phyloP scores from a whole-genome alignment of 2,329 filamentous ascomycete species.

The Thielaviopsis ethacetica region DNA sequence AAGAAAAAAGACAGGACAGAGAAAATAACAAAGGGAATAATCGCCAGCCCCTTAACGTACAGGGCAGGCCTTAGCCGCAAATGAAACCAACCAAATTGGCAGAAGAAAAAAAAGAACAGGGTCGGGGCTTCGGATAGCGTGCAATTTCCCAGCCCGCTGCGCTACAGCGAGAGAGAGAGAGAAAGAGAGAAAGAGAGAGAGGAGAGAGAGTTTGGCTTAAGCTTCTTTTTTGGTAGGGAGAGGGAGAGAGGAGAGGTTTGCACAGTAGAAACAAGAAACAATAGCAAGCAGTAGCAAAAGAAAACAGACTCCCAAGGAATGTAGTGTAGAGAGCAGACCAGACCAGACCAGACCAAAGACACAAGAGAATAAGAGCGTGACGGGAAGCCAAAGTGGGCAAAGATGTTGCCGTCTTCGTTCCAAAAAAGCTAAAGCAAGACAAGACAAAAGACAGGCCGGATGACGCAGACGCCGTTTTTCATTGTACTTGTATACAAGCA shows the following conservation, averaged over 20 bases:
- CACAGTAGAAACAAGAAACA: neutral
- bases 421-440: too few species aligned
- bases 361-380: too few species aligned
- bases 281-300: neutral
- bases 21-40: constrained; percentile 2
- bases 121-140: constrained; percentile 11
- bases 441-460: too few species aligned
- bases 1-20: neutral
- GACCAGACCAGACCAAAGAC: too few species aligned
- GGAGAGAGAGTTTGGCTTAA: neutral
- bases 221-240: neutral
- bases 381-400: too few species aligned
- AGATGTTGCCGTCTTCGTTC: too few species aligned
- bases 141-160: constrained; percentile 12
- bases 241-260: neutral
- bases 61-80: constrained; percentile 12
- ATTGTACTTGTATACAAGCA: too few species aligned
- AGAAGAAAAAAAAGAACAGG: constrained; percentile 12
- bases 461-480: too few species aligned
- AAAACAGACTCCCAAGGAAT: too few species aligned
- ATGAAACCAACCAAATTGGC: constrained; percentile 12
- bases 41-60: constrained; percentile 7
- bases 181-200: neutral
- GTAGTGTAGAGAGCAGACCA: too few species aligned
- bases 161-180: neutral